Base-by-base conservation (phyloP, 306 rosid genomes). In the Quercus robur region DNA sequence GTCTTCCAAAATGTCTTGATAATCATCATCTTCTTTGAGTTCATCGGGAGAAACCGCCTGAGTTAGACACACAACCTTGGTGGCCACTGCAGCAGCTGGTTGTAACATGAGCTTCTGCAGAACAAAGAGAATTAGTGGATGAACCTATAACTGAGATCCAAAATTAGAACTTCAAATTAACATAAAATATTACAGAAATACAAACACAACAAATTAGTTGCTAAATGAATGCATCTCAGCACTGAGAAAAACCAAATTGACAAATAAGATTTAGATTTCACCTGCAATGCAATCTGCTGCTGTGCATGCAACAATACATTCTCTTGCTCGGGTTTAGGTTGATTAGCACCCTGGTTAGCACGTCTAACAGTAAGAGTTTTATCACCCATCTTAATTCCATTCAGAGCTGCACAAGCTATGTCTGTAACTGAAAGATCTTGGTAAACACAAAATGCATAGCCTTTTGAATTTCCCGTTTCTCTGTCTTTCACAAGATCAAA, bases 361-460 rank as follows among this genome's bases (percentile, higher is more conserved):
- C 99, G 97, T 67, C 99, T 89, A 80, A 95, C 99, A 7, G 99
- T 95, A 41, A 95, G 97, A 1, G 99, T 95, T 87, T 93, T 95
- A 75, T 95, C 99, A 5, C 99, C 99, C 99, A 95, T 95, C 86
- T 95, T 95, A 83, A 95, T 95, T 84, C 99, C 99, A 78, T 95
- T 95, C 41, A 95, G 88, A 78, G 99, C 99, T 5, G 99, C 98
- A 86, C 99, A 95, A 2, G 99, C 99, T 85, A 95, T 95, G 88
- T 95, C 99, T 2, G 99, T 95, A 66, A 95, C 99, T 30, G 98
- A 87, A 78, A 95, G 99, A 85, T 95, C 99, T 89, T 95, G 99
- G 83, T 95, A 95, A 63, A 95, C 99, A 89, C 99, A 95, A 83
- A 95, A 95, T 41, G 99, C 99, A 64, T 95, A 95, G 76, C 99